Evolutionary conservation across 495 filamentous ascomycete species (phyloP), one percentile per base, ranked within the genome.

Genomic region (Emericellopsis terricola): DNA sequence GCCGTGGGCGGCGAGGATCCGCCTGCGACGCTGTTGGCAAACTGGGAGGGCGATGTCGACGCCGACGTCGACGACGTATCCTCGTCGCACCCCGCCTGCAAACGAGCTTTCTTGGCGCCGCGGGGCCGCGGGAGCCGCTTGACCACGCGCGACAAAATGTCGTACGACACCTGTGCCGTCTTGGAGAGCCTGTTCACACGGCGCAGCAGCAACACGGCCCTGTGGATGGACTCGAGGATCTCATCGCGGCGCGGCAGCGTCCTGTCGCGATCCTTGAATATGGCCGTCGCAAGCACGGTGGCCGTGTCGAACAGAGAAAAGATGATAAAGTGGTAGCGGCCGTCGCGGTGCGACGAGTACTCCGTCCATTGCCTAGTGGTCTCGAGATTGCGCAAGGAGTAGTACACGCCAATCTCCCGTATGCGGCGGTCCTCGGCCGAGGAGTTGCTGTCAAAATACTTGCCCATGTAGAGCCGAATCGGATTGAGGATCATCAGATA

Each of bases 221-320:
- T 47, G 4, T 46, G 40, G 33, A 68, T 52, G 7, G 50, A 50
- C 33, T 53, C 44, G 19, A 66, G 42, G 3, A 62, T 42, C 3
- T 52, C 43, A 3, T 64, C 53, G 15, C 59, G 52, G 16, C 52
- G 52, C 16, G 62, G 57, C 17, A 67, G 51, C 23, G 33, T 55
- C 20, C 46, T 32, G 17, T 50, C 45, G 28, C 47, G 46, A 39
- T 69, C 65, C 32, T 68, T 62, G 10, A 65, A 49, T n/a, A 69
- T 45, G 1, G 58, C 62, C 3, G 64, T 64, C 40, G 60, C 65
- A 21, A 69, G 38, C 38, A 60, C 52, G 4, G 63, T 60, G 1
- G 59, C 51, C 1, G 62, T 60, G 34, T 69, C 62, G 31, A 71
- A 69, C 10, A 68, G 51, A 29, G 59, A 50, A 33, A 69, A 69